Percentiles rank a stretch among this genome's conserved stretches.
Conservation (phyloP, 768 basidiomycete species). For the Boletales sp. region DNA sequence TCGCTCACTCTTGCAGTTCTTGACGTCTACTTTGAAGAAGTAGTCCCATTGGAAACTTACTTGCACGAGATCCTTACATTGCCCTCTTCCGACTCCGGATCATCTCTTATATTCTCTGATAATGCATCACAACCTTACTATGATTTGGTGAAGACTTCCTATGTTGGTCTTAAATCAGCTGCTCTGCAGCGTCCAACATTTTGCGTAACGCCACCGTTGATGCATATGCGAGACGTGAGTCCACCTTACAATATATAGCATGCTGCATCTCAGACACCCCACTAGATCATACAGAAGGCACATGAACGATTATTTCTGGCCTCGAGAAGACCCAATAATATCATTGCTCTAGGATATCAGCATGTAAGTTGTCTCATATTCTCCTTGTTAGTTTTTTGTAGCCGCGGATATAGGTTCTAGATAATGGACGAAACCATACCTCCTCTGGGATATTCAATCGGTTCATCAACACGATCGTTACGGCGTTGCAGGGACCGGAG, state of each 20-base stretch:
- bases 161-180: conserved; percentile 39
- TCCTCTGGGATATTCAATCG: conserved; percentile 50
- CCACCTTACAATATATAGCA: not conserved
- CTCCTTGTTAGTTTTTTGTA: not conserved
- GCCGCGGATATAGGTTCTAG: conserved; percentile 15
- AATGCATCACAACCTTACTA: conserved; percentile 30
- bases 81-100: conserved; percentile 6
- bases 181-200: conserved; percentile 23
- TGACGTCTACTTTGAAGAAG: conserved; percentile 40
- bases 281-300: conserved; percentile 58
- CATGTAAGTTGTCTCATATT: conserved; percentile 36
- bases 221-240: conserved; percentile 54
- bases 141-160: conserved; percentile 42
- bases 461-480: conserved; percentile 74
- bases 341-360: conserved; percentile 66
- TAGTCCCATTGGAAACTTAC: conserved; percentile 39
- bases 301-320: conserved; percentile 51
- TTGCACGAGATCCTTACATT: conserved; percentile 34
- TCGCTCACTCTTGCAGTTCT: conserved; percentile 35
- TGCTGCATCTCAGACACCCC: not conserved
- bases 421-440: conserved; percentile 37
- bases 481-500: conserved; percentile 56
- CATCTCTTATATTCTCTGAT: not conserved
- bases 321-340: conserved; percentile 44
- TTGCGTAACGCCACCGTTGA: conserved; percentile 36